Evolutionary conservation across 2,329 filamentous ascomycete genomes (phyloP), one percentile per base, ranked within the genome.

Genomic region (Alternaria sp.): DNA sequence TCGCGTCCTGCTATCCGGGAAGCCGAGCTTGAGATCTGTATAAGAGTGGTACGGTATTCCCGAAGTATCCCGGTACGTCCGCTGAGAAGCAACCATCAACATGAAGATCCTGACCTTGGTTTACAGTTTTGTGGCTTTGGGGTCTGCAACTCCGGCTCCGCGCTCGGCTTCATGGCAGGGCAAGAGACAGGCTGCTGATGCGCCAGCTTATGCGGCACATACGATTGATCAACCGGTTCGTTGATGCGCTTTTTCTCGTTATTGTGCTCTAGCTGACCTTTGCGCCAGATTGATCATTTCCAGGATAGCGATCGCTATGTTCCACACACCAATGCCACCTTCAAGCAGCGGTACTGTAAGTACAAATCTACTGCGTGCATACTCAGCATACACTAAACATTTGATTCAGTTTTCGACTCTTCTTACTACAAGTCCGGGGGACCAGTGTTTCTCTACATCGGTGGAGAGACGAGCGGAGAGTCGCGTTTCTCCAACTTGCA

Each of bases 371-470:
- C 14, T 18, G 3, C 32, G 22, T 24, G n/a, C 11, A 16, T 32
- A 20, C 18, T 9, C 14, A 24, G 9, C 7, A 24, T 22, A 5
- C 8, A 22, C 55, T 57, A 20, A 57, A n/a, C 3, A 1, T 7
- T 4, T 30, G 22, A 30, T 28, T 7, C 3, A 47, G 56, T 83
- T 67, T 83, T 86, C 46, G 84, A 85, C 62, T 77, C 79, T 5
- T 80, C 81, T 0, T 85, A 86, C 70, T 87, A 86, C 68, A 81
- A 83, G 62, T 78, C 84, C 12, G 85, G 85, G 18, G 84, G 84
- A 0, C 85, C 83, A 2, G 78, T 85, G 0, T 81, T 82, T 61
- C 66, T 84, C 7, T 84, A 82, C 64, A 81, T 85, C 66, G 77
- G 76, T 7, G 84, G 84, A 38, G 84, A 85, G 65, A 75, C 78